Conservation (phyloP, 2,329 filamentous ascomycete species). For the Fusarium sp. region DNA sequence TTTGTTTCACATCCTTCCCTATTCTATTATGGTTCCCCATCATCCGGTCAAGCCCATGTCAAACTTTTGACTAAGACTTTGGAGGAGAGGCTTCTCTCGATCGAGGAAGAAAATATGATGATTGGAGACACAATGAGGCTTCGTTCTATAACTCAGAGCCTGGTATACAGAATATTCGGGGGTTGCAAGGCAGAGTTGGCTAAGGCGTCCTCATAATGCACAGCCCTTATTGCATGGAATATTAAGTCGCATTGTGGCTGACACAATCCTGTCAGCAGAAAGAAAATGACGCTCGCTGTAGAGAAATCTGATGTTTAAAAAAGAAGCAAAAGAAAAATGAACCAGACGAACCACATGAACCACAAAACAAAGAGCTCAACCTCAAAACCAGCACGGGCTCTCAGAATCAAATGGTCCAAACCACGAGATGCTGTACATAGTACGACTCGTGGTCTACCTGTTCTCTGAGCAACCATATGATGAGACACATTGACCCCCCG, state of each 20-base stretch:
- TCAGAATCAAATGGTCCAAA: not conserved
- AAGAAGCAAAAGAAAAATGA: constrained; percentile 8
- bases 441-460: constrained; percentile 7
- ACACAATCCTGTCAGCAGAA: constrained; percentile 26
- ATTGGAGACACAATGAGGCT: not conserved
- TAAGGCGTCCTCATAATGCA: not conserved
- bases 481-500: constrained; percentile 27
- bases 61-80: constrained; percentile 5
- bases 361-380: constrained; percentile 2
- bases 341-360: not conserved
- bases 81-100: not conserved
- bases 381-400: constrained; percentile 11
- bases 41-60: not conserved
- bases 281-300: constrained; percentile 24
- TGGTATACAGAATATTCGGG: not conserved
- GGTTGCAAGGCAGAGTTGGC: not conserved
- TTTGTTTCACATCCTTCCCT: constrained; percentile 37
- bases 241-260: constrained; percentile 5
- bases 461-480: constrained; percentile 7
- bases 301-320: not conserved
- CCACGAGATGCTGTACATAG: not conserved
- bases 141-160: not conserved
- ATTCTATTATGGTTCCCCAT: constrained; percentile 11
- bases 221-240: not conserved
- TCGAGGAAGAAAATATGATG: constrained; percentile 13